Base-by-base conservation (phyloP, 2,329 filamentous ascomycete species). In the Volutella citrinella region DNA sequence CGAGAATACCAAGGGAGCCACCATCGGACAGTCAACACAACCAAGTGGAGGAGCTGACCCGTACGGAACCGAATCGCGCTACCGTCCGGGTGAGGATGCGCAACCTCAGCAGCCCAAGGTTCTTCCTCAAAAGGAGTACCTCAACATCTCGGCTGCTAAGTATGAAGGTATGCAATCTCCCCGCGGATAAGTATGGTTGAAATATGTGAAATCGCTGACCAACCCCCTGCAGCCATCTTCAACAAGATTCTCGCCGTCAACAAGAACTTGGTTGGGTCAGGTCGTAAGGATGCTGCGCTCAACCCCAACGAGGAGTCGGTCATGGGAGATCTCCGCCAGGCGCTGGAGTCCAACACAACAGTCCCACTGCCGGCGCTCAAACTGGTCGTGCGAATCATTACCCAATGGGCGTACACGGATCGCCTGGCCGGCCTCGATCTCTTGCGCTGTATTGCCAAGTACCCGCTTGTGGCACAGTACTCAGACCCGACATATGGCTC, bases 381-480 rank as follows among this genome's bases (percentile, higher is more conserved):
- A 15, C 64, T 88, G 0, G 69, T 89, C 6, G 65, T 88, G 38
- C 87, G 82, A 51, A 74, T 94, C 33, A 77, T 81, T 13, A 87
- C 85, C 0, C 61, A 71, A 19, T 98, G 93, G 93, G 84, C 90
- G 4, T 80, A 84, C 33, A 71, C 80, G 10, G 85, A 87, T 47
- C 82, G 89, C 27, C 73, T 98, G 0, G 86, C 93, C 1, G 87
- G 82, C 10, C 75, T 98, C 1, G 93, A 97, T 58, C 70, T 97
- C 2, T 72, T 97, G 6, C 86, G 93, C n/a, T 80, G 94, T 30
- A 70, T 93, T 18, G 83, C 86, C 3, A 79, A 81, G 2, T 79
- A 78, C 6, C 77, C 86, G 1, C 64, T 75, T 2, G 76, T 80
- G n/a, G 83, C 87, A 3, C 72, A 74, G 7, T 76, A 77, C 30